A percentile compares a stretch with the other conserved stretches of the same genome.
These are phyloP conservation scores for Aspergillus ustus DNA, from an alignment of 2,329 filamentous ascomycete genomes.

Conservation along the genomic window DNA sequence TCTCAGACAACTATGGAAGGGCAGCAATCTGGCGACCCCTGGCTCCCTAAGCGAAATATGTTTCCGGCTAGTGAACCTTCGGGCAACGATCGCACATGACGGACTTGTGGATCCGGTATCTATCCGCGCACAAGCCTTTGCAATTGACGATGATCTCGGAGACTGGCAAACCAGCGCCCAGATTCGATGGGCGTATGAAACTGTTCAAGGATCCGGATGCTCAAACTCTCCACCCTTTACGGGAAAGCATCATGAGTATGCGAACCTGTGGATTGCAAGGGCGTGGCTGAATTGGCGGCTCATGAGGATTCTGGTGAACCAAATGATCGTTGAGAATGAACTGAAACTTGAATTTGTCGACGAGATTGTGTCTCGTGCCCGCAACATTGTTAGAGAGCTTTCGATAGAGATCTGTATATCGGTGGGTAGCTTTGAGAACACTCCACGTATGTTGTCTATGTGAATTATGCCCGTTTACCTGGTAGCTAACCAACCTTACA, in stretches of 20 bases:
- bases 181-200: background rate
- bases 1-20: background rate
- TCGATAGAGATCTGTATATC: background rate
- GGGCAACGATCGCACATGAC: background rate
- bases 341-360: background rate
- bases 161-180: background rate
- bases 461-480: background rate
- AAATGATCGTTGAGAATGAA: background rate
- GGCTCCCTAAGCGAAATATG: background rate
- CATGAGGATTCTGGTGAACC: background rate
- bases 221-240: background rate
- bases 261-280: background rate
- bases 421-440: background rate
- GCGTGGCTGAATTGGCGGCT: background rate
- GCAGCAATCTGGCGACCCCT: background rate
- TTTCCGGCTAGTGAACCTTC: background rate
- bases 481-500: background rate
- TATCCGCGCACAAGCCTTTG: background rate
- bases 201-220: no score
- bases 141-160: background rate
- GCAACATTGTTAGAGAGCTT: background rate
- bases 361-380: background rate
- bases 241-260: background rate
- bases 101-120: background rate
- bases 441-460: background rate